Percentiles rank a stretch among this genome's conserved stretches.
Evolutionary conservation across 1,284 basidiomycete genomes (phyloP).

Genomic region (Cutaneotrichosporon sp.): DNA sequence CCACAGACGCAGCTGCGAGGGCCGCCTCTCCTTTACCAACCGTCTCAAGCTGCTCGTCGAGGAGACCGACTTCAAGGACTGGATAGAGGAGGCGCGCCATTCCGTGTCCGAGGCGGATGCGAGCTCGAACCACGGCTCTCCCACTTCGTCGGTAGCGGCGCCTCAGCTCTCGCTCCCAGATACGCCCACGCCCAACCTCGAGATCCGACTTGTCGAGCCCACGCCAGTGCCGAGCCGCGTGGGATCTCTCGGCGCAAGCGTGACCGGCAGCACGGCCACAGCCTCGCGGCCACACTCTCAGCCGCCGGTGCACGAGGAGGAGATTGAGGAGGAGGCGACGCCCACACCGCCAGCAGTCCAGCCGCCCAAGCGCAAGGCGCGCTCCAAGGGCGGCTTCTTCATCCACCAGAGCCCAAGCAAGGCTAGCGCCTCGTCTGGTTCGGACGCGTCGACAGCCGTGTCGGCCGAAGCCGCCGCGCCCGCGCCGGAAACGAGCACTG

Average conservation of each 20-base stretch:
- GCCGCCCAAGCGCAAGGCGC: neutral
- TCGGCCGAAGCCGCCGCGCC: neutral
- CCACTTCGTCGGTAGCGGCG: neutral
- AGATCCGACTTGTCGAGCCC: conserved; percentile 44
- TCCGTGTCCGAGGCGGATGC: neutral
- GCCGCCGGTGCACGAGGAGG: conserved; percentile 14
- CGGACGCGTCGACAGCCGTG: neutral
- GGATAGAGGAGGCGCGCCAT: conserved; percentile 38
- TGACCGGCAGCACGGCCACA: neutral
- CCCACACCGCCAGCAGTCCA: neutral
- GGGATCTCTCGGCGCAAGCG: conserved; percentile 32
- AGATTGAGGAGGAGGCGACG: conserved; percentile 16
- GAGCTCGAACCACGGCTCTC: neutral
- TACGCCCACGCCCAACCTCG: conserved; percentile 36
- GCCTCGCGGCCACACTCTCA: neutral
- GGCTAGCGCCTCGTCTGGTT: neutral
- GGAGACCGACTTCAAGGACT: conserved; percentile 40
- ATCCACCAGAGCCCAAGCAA: conserved; percentile 1
- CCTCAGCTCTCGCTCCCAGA: conserved; percentile 14
- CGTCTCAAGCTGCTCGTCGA: conserved; percentile 37
- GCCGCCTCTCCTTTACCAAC: conserved; percentile 32
- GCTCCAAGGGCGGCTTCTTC: conserved; percentile 2
- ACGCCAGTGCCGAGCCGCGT: conserved; percentile 43
- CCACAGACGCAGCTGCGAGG: conserved; percentile 21
- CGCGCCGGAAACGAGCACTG: neutral